These are phyloP conservation scores for Acarospora socialis DNA, from an alignment of 2,329 filamentous ascomycete species.

Conservation along the genomic window DNA sequence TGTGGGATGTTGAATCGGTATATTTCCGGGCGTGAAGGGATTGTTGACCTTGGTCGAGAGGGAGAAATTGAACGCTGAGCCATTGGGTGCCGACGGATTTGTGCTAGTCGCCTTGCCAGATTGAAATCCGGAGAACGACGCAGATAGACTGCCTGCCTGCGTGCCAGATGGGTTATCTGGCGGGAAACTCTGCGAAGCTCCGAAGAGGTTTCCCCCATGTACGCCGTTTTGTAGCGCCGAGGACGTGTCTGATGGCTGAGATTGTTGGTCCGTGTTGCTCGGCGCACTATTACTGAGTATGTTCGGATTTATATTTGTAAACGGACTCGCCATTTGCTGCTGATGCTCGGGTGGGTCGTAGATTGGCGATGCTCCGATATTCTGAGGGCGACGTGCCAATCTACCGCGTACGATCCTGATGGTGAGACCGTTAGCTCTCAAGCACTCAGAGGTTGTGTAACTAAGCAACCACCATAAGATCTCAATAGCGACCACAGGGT, in stretches of 20 bases:
- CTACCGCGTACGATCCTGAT: too few relatives aligned
- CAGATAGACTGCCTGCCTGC: slow-evolving; percentile 16
- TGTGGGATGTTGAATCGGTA: slow-evolving; percentile 6
- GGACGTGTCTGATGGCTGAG: slow-evolving; percentile 15
- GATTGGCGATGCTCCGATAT: too few relatives aligned
- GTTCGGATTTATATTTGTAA: slow-evolving; percentile 21
- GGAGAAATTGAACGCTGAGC: slow-evolving; percentile 23
- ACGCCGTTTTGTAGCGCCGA: slow-evolving; percentile 10
- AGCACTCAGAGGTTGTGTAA: too few relatives aligned
- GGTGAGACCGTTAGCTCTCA: too few relatives aligned
- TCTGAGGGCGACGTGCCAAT: too few relatives aligned
- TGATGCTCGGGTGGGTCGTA: too few relatives aligned
- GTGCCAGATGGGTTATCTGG: slow-evolving; percentile 17
- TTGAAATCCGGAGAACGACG: slow-evolving; percentile 19
- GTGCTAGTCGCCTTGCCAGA: too few relatives aligned
- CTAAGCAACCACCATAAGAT: too few relatives aligned
- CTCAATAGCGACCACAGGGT: too few relatives aligned
- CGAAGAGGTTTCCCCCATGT: slow-evolving; percentile 22
- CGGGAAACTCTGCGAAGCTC: slow-evolving; percentile 25
- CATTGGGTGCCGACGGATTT: too few relatives aligned
- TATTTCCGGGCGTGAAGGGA: slow-evolving; percentile 21
- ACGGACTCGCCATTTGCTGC: slow-evolving; percentile 20
- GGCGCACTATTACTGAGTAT: too few relatives aligned
- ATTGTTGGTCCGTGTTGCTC: too few relatives aligned
- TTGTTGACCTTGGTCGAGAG: slow-evolving; percentile 18